Percentiles rank a stretch among this genome's conserved stretches.
phyloP scores from a whole-genome alignment of 73 alveolate species.

The Vitrella brassicaformis region DNA sequence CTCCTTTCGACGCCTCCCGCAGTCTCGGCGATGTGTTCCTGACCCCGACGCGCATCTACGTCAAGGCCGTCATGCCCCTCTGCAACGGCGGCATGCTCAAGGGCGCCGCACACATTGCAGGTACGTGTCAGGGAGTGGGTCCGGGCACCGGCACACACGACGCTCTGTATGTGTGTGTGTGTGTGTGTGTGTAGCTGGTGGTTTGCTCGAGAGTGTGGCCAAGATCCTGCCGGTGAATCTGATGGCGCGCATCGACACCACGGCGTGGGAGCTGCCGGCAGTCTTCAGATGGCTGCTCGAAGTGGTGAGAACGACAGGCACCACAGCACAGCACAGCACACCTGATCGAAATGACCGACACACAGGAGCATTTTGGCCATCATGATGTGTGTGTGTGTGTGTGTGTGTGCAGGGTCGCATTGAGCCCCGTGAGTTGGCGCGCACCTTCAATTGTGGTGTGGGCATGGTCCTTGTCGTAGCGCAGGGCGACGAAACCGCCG shows the following conservation, averaged over 20 bases:
- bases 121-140: too few relatives aligned
- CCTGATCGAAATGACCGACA: too few relatives aligned
- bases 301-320: too few relatives aligned
- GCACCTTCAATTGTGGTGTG: slow-evolving; percentile 31
- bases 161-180: too few relatives aligned
- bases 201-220: background rate
- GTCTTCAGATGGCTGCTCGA: slow-evolving; percentile 21
- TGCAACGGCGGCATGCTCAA: slow-evolving; percentile 12
- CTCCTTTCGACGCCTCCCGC: slow-evolving; percentile 36
- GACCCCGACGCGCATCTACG: slow-evolving; percentile 29
- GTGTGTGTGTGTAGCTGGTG: too few relatives aligned
- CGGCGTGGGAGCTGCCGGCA: slow-evolving; percentile 29
- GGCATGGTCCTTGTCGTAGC: slow-evolving; percentile 17
- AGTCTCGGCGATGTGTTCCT: slow-evolving; percentile 24
- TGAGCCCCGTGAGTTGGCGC: slow-evolving; percentile 7
- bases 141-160: too few relatives aligned
- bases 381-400: background rate
- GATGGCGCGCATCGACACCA: slow-evolving; percentile 1
- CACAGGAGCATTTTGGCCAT: background rate
- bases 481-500: background rate
- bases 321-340: too few relatives aligned
- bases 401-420: background rate
- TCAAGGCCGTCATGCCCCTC: slow-evolving; percentile 9
- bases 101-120: slow-evolving; percentile 21
- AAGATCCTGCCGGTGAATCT: background rate